Evolutionary conservation across 805 yeast species (phyloP).

Genomic region (Blastobotrys attinorum): DNA sequence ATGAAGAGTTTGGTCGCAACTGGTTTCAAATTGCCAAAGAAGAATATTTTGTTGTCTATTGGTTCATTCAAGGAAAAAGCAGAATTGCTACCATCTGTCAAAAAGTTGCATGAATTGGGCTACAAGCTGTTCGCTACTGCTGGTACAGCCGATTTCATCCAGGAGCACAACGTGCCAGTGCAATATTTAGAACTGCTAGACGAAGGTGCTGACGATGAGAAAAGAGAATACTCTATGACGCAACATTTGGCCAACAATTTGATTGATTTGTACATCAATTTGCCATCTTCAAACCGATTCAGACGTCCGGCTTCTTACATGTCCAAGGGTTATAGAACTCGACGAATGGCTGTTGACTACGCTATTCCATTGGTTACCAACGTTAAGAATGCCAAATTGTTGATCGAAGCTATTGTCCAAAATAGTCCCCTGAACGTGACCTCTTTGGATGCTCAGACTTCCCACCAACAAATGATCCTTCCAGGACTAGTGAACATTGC

Average conservation of each 20-base stretch:
- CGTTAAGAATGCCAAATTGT: slow-evolving; percentile 91
- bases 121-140: slow-evolving; percentile 93
- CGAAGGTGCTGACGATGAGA: slow-evolving; percentile 60
- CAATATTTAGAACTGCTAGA: slow-evolving; percentile 84
- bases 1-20: slow-evolving; percentile 89
- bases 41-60: slow-evolving; percentile 84
- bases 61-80: slow-evolving; percentile 96
- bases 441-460: slow-evolving; percentile 81
- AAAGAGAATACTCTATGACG: slow-evolving; percentile 89
- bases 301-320: slow-evolving; percentile 98
- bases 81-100: slow-evolving; percentile 84
- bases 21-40: slow-evolving; percentile 91
- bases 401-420: slow-evolving; percentile 89
- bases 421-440: slow-evolving; percentile 48
- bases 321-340: slow-evolving; percentile 94
- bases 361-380: slow-evolving; percentile 96
- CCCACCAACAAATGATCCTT: slow-evolving; percentile 70
- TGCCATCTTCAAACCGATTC: slow-evolving; percentile 95
- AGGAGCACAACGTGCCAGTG: slow-evolving; percentile 90
- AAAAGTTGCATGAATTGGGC: slow-evolving; percentile 73
- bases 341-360: slow-evolving; percentile 99
- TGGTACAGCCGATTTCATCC: slow-evolving; percentile 97
- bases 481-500: slow-evolving; percentile 86
- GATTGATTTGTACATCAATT: slow-evolving; percentile 91
- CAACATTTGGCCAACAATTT: slow-evolving; percentile 94